A percentile compares a stretch with the other conserved stretches of the same genome.
Evolutionary conservation across 2,329 filamentous ascomycete genomes (phyloP).

Genomic region (Aspergillus transmontanensis): DNA sequence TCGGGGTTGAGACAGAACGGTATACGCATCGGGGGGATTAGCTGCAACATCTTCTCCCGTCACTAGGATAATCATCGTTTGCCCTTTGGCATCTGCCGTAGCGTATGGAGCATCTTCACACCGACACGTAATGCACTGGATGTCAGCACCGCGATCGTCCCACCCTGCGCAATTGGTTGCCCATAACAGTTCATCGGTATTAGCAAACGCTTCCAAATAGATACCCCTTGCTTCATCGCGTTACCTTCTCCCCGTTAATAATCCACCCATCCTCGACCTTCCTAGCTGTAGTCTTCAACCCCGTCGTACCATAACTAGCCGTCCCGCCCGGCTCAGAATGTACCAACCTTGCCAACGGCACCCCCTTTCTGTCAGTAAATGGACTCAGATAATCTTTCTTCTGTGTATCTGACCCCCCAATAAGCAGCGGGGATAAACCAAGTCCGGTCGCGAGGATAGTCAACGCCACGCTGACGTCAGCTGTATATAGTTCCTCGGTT

Average conservation of each 20-base stretch:
- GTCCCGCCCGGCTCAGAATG: conserved; percentile 56
- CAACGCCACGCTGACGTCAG: conserved; percentile 53
- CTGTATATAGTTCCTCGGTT: conserved; percentile 56
- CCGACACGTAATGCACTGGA: conserved; percentile 57
- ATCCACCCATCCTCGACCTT: conserved; percentile 55
- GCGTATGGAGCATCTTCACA: conserved; percentile 22
- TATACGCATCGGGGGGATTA: conserved; percentile 48
- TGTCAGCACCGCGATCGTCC: conserved; percentile 55
- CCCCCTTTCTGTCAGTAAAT: conserved; percentile 49
- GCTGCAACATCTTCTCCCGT: conserved; percentile 51
- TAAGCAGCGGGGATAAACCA: conserved; percentile 54
- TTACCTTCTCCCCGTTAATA: conserved; percentile 50
- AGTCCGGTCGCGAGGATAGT: conserved; percentile 57
- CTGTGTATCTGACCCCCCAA: conserved; percentile 43
- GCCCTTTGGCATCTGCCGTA: conserved; percentile 10
- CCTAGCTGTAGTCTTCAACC: conserved; percentile 53
- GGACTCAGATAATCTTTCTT: conserved; percentile 47
- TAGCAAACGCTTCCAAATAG: no score
- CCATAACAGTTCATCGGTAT: conserved; percentile 50
- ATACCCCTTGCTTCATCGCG: no score
- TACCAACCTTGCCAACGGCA: conserved; percentile 54
- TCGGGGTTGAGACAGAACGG: conserved; percentile 53
- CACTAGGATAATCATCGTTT: conserved; percentile 52
- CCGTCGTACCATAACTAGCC: conserved; percentile 51
- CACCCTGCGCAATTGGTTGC: conserved; percentile 58